Conservation (phyloP, 140 eudicot genomes). For the Ambrosia hybrid region DNA sequence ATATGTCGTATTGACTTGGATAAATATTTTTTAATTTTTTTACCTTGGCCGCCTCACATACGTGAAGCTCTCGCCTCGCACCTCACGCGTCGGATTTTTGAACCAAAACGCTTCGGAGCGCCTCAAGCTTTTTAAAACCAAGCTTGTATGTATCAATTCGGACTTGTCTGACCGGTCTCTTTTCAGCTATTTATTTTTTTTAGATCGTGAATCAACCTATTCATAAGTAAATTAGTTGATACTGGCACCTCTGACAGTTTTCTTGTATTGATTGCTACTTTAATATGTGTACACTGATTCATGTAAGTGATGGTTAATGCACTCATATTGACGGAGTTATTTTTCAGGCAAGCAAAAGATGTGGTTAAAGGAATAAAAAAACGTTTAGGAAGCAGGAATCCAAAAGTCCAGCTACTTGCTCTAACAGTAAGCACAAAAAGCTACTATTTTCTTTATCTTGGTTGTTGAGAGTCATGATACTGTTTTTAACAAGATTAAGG, state of each 20-base stretch:
- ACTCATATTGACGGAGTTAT: constrained; percentile 3
- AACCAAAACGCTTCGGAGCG: too few species aligned
- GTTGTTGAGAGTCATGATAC: constrained; percentile 9
- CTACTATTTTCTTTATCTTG: constrained; percentile 2
- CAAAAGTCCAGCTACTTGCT: constrained; percentile 91
- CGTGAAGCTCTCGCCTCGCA: too few species aligned
- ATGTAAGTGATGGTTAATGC: constrained; percentile 4
- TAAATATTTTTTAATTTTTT: too few species aligned
- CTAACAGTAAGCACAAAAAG: constrained; percentile 55
- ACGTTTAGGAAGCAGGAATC: constrained; percentile 81
- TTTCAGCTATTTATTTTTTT: neutral
- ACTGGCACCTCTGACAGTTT: neutral
- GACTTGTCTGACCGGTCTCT: neutral
- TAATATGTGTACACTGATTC: neutral
- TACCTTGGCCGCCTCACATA: too few species aligned
- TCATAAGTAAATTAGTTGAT: neutral
- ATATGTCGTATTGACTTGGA: too few species aligned
- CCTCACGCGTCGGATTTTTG: too few species aligned
- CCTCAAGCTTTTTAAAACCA: too few species aligned
- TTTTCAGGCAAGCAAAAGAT: constrained; percentile 82
- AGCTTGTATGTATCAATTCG: neutral
- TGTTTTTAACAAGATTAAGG: neutral
- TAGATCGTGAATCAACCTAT: too few species aligned
- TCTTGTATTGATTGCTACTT: neutral
- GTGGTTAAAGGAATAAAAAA: constrained; percentile 83